phyloP scores from a whole-genome alignment of 345 rosid genomes.

The Brassica cretica region DNA sequence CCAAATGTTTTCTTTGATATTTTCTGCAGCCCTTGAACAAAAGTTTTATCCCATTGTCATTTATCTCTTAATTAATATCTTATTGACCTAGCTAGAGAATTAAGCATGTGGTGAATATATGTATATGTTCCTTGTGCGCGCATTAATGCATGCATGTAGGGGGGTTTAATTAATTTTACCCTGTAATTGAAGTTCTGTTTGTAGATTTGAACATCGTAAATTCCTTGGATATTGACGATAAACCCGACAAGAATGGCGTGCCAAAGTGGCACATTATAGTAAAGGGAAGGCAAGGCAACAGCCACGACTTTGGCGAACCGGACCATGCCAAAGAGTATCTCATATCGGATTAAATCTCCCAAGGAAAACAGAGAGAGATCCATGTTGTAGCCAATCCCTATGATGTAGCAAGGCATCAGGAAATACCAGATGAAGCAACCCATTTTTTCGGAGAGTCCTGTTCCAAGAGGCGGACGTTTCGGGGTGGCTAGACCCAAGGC shows the following conservation, averaged over 20 bases:
- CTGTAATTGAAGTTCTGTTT: slow-evolving; percentile 25
- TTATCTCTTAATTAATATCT: neutral
- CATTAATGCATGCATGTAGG: neutral
- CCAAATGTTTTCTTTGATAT: slow-evolving; percentile 34
- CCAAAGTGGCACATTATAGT: slow-evolving; percentile 42
- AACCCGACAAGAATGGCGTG: slow-evolving; percentile 47
- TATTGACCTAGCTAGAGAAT: neutral
- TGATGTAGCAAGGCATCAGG: slow-evolving; percentile 44
- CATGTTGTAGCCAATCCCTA: slow-evolving; percentile 37
- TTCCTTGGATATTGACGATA: slow-evolving; percentile 47
- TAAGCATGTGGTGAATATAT: neutral
- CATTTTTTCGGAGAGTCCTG: slow-evolving; percentile 40
- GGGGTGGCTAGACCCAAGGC: slow-evolving; percentile 48
- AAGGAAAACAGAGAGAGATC: slow-evolving; percentile 12
- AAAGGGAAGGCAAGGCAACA: slow-evolving; percentile 36
- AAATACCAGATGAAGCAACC: slow-evolving; percentile 40
- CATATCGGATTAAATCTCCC: neutral
- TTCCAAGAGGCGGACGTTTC: slow-evolving; percentile 36
- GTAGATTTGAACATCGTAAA: slow-evolving; percentile 43
- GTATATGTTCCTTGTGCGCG: neutral
- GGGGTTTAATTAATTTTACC: slow-evolving; percentile 10
- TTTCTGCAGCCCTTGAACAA: slow-evolving; percentile 36
- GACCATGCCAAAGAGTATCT: slow-evolving; percentile 24
- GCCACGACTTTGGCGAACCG: slow-evolving; percentile 28
- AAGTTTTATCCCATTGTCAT: neutral